Conservation (phyloP, 2,329 filamentous ascomycete genomes). For the Trichoderma koningii region DNA sequence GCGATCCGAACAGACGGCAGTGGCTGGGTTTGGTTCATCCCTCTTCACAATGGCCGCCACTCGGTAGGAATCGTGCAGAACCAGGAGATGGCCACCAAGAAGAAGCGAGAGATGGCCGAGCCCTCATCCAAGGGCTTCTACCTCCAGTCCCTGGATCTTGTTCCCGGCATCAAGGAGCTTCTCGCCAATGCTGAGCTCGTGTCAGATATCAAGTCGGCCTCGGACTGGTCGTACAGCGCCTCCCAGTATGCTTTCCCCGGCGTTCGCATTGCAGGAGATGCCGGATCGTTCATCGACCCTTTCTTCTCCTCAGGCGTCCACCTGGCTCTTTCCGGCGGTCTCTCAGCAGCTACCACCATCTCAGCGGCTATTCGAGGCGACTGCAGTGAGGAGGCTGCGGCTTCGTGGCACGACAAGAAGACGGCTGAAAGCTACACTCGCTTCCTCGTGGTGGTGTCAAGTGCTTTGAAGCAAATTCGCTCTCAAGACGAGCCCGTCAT, state of each 20-base stretch:
- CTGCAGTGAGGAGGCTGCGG: slow-evolving; percentile 41
- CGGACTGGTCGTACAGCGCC: slow-evolving; percentile 52
- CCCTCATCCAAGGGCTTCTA: slow-evolving; percentile 40
- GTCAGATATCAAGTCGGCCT: slow-evolving; percentile 44
- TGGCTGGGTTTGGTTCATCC: slow-evolving; percentile 55
- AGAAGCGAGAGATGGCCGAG: slow-evolving; percentile 36
- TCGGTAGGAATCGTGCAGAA: slow-evolving; percentile 49
- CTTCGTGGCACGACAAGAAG: slow-evolving; percentile 49
- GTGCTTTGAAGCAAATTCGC: slow-evolving; percentile 44
- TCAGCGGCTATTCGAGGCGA: slow-evolving; percentile 44
- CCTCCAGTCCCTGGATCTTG: slow-evolving; percentile 38
- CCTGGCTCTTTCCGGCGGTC: slow-evolving; percentile 45
- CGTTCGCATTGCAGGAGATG: slow-evolving; percentile 49
- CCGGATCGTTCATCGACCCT: slow-evolving; percentile 53
- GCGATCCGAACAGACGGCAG: slow-evolving; percentile 41
- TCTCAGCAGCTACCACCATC: slow-evolving; percentile 51
- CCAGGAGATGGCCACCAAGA: slow-evolving; percentile 41
- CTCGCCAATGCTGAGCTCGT: slow-evolving; percentile 40
- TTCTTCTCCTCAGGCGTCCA: slow-evolving; percentile 53
- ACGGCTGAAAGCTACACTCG: slow-evolving; percentile 49
- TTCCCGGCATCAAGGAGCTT: slow-evolving; percentile 37
- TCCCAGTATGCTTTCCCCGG: slow-evolving; percentile 45
- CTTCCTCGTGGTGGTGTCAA: slow-evolving; percentile 43
- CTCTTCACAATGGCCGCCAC: slow-evolving; percentile 49
- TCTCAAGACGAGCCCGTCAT: slow-evolving; percentile 44